Conservation (phyloP, 306 rosid species). For the Inga leiocalycina region DNA sequence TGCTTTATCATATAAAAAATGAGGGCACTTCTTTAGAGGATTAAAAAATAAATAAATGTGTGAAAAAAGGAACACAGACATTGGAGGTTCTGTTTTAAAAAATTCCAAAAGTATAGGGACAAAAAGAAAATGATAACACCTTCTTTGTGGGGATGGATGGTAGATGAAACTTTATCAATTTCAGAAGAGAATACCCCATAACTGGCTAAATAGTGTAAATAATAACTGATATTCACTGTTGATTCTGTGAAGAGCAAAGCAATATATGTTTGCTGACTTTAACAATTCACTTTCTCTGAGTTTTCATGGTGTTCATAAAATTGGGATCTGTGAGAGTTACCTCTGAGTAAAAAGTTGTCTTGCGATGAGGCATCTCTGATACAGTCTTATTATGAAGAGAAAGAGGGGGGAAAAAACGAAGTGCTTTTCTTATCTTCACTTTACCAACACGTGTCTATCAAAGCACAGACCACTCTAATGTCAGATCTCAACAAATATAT, state of each 20-base stretch:
- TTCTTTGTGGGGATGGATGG: slow-evolving; percentile 35
- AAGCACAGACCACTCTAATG: slow-evolving; percentile 63
- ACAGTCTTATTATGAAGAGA: slow-evolving; percentile 47
- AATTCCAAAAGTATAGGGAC: slow-evolving; percentile 69
- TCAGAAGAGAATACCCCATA: slow-evolving; percentile 35
- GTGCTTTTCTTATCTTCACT: slow-evolving; percentile 40
- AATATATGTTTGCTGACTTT: slow-evolving; percentile 29
- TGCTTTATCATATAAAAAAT: slow-evolving; percentile 39
- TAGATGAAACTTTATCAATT: slow-evolving; percentile 45
- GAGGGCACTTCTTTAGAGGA: slow-evolving; percentile 51
- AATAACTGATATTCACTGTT: slow-evolving; percentile 16
- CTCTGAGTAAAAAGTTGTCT: slow-evolving; percentile 37
- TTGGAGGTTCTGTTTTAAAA: slow-evolving; percentile 41
- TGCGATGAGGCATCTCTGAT: slow-evolving; percentile 39
- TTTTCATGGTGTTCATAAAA: slow-evolving; percentile 36
- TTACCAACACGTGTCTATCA: slow-evolving; percentile 60
- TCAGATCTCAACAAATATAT: slow-evolving; percentile 53
- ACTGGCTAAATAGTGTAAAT: slow-evolving; percentile 46
- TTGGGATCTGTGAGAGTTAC: slow-evolving; percentile 50
- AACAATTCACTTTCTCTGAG: slow-evolving; percentile 40
- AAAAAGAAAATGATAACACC: slow-evolving; percentile 54
- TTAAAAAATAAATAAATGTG: slow-evolving; percentile 7
- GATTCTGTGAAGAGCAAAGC: slow-evolving; percentile 34
- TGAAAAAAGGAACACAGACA: slow-evolving; percentile 35
- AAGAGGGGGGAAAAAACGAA: slow-evolving; percentile 26